Conservation (phyloP, 805 yeast genomes). For the Pichia exigua region DNA sequence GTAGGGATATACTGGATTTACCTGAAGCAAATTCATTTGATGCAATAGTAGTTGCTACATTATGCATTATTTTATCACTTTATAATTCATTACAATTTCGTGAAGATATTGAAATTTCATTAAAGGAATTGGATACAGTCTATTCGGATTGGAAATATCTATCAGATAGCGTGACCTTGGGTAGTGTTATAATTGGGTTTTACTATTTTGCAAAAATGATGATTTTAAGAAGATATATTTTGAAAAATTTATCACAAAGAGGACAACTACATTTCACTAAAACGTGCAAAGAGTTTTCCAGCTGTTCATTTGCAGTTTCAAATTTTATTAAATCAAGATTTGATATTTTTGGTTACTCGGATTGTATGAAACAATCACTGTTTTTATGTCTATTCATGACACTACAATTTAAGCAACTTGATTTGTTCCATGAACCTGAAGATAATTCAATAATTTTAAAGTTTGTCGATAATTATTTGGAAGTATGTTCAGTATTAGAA, state of each 20-base stretch:
- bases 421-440: background rate
- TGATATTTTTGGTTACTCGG: background rate
- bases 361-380: conserved; percentile 1
- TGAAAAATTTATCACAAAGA: conserved; percentile 8
- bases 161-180: conserved; percentile 16
- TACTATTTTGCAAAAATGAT: conserved; percentile 19
- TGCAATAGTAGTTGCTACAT: conserved; percentile 68
- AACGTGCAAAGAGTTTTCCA: conserved; percentile 1
- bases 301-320: background rate
- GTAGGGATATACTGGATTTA: conserved; percentile 49
- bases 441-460: background rate
- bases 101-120: conserved; percentile 17
- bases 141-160: conserved; percentile 23
- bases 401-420: conserved; percentile 5
- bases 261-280: background rate
- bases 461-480: background rate
- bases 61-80: conserved; percentile 48
- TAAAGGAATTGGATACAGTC: conserved; percentile 18
- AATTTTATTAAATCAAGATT: background rate
- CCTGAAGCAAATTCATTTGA: conserved; percentile 63
- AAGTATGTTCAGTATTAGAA: background rate
- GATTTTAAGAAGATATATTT: conserved; percentile 19
- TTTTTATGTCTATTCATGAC: conserved; percentile 5
- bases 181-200: conserved; percentile 10
- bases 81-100: conserved; percentile 49